Evolutionary conservation across 108 stramenopile species (phyloP), one percentile per base, ranked within the genome.

Genomic region (Fragilaria crotonensis): DNA sequence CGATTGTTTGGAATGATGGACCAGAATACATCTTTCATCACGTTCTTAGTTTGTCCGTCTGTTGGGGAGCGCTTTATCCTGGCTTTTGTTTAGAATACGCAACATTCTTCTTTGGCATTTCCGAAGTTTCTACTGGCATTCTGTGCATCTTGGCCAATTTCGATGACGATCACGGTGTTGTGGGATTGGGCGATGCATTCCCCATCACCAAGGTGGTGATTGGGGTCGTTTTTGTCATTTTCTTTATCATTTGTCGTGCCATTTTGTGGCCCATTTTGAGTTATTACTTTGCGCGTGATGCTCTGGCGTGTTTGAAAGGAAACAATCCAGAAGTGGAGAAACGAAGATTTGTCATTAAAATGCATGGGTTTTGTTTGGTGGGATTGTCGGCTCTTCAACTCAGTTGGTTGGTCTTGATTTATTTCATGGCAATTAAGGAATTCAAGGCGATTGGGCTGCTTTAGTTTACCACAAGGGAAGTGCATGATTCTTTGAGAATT

Each of bases 81-180:
- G 79, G 80, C n/a, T 63, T 71, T 25, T 61, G 62, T 41, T 81
- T 81, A 63, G 74, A 75, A 53, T 93, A 93, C 59, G 76, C 72
- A 1, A 48, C 81, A 4, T 93, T 90, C 67, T 93, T 79, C 61
- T 77, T 93, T 66, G 92, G 92, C 18, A 41, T 87, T 30, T 80
- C 75, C 23, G 92, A 93, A 70, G 57, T 89, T 5, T 79, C 77
- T 33, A 94, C 92, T 0, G 74, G 63, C 27, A 76, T 89, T 19
- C 71, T 94, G 0, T 81, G 82, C 48, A 25, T 94, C 2, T 60
- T 94, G 48, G 86, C 92, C 25, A 88, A 88, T 52, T 94, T 94
- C 68, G 92, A 94, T 58, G 80, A 79, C 20, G 54, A 71, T 28
- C 74, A 70, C 60, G 92, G 92, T 23, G 84, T 90, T 14, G 48